These are phyloP conservation scores for Trypanosoma melophagium DNA, from an alignment of 208 protist species.

Conservation along the genomic window DNA sequence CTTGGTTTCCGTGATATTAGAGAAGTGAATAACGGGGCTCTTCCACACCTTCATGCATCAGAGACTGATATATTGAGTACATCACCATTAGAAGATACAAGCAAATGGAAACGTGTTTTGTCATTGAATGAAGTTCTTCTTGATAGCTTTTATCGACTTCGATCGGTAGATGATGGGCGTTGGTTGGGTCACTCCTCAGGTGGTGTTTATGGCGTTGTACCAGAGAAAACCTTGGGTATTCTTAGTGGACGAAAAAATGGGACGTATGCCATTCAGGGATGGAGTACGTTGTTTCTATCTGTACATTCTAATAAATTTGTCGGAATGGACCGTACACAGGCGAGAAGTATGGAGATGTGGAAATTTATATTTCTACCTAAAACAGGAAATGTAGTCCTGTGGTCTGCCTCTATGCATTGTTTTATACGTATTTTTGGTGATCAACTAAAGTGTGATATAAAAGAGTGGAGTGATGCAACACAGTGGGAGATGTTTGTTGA, in stretches of 20 bases:
- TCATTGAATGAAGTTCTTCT: background rate
- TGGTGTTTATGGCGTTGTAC: conserved; percentile 5
- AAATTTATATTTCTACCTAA: conserved; percentile 13
- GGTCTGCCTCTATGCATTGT: background rate
- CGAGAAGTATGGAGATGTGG: conserved; percentile 26
- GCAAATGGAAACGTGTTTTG: conserved; percentile 2
- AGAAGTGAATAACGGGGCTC: background rate
- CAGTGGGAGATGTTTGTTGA: conserved; percentile 16
- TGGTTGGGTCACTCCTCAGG: conserved; percentile 21
- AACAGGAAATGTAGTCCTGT: background rate
- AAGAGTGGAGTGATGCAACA: background rate
- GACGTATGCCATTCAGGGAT: conserved; percentile 22
- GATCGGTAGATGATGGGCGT: conserved; percentile 1
- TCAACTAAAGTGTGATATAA: conserved; percentile 8
- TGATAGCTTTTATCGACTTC: conserved; percentile 18
- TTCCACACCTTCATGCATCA: background rate
- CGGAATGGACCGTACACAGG: conserved; percentile 16
- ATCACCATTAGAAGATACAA: background rate
- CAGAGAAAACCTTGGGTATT: conserved; percentile 15
- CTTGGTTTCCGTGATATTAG: background rate
- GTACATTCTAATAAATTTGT: conserved; percentile 17
- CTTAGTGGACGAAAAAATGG: background rate
- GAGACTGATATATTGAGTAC: background rate
- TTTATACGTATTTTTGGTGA: conserved; percentile 9
- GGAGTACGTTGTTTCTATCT: conserved; percentile 26